Base-by-base conservation (phyloP, 306 rosid species). In the Rosa persica region DNA sequence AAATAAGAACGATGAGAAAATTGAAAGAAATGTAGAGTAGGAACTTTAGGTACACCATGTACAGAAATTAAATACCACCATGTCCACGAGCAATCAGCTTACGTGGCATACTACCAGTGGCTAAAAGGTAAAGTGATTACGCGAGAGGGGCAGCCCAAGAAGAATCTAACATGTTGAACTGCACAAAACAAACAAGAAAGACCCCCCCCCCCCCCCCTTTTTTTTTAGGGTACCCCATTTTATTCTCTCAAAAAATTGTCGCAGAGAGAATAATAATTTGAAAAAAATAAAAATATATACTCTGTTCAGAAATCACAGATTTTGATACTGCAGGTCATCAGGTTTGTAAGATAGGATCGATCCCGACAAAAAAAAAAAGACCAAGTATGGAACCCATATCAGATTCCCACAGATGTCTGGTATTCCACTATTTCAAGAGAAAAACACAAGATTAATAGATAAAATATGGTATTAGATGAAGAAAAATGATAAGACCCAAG, bases 41-140 rank as follows among this genome's bases (percentile, higher is more conserved):
- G 77, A 73, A 36, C 2, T 73, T 36, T 9, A 47, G 39, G 39
- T 70, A n/a, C n/a, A n/a, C 47, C 43, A 23, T 49, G 27, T 30
- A 27, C 30, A 34, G 23, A 36, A 72, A 72, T 17, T 48, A 49
- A 72, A 58, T 67, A 74, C 72, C 22, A 84, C 75, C 76, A 83
- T 81, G 82, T 67, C 82, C 93, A 86, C 83, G 77, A 70, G 90
- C 76, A 74, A 80, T 64, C 13, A 42, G 82, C 80, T 83, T 80
- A 85, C 60, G 89, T 88, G 97, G 81, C 89, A 3, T 47, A 5
- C 55, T 75, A 42, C 40, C 2, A 91, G 65, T 82, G 93, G 92
- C 54, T 76, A 17, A 54, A 76, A 30, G 27, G 40, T 74, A 78
- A 76, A 83, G 75, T 66, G 83, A 68, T 42, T 48, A 57, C 22